Evolutionary conservation across 139 green algal genomes (phyloP), one percentile per base, ranked within the genome.

Genomic region (Ostreobium quekettii): DNA sequence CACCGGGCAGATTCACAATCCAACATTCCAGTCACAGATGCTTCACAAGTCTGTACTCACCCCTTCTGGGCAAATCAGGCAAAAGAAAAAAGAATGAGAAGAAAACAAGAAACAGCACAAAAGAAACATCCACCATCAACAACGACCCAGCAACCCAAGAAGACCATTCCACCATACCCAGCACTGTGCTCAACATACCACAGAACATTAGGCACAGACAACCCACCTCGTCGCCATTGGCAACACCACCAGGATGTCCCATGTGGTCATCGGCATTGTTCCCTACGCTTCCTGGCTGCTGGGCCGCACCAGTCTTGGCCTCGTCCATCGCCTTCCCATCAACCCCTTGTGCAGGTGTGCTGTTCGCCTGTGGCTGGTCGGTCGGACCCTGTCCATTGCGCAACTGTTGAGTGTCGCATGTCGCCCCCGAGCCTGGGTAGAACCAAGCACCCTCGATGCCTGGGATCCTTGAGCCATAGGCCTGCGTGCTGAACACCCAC

Each of bases 371-470:
- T 53, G 42, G 42, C 11, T 26, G 11, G 15, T 53, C 42, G 42
- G 15, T 53, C 42, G 42, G 19, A 53, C 15, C 42, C 15, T 53
- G 42, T 53, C 42, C 42, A 53, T 53, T 53, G 42, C 11, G 15
- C 42, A 19, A 53, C 15, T 11, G 42, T 19, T 53, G 63, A 11
- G 73, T 90, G 82, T 95, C 89, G n/a, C 64, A 70, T 1, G 86
- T 95, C 46, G 75, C 83, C 3, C 90, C 89, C 6, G 85, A 91
- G 3, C 88, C 90, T 0, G 89, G 89, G 75, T 95, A 96, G 8
- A 95, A 78, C 53, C 64, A 92, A 31, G 61, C 66, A 1, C 42
- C 72, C 0, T 68, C 71, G 6, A 61, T 48, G 2, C 56, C 53
- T 15, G 36, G 59, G 26, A 48, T 61, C 42, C 85, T 84, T 15